Percentiles rank a stretch among this genome's conserved stretches.
Conservation (phyloP, 2,329 filamentous ascomycete genomes). For the Aspergillus nomiae region DNA sequence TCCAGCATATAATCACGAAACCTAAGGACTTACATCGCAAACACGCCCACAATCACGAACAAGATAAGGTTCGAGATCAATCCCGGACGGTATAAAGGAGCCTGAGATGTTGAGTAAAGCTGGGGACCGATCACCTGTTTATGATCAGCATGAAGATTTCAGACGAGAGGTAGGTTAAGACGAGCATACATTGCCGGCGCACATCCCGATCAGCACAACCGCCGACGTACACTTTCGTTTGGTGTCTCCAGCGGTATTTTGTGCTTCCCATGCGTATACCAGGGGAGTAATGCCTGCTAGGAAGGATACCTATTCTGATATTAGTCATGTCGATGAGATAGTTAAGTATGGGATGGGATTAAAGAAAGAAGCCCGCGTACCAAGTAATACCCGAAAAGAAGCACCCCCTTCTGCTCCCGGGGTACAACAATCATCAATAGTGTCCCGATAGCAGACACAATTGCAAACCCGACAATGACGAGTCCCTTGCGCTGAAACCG, state of each 20-base stretch:
- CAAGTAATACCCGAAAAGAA: constrained; percentile 56
- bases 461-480: constrained; percentile 43
- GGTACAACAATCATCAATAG: constrained; percentile 54
- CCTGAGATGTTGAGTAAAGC: constrained; percentile 36
- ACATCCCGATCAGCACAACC: constrained; percentile 40
- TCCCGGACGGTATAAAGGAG: constrained; percentile 36
- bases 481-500: constrained; percentile 47
- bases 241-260: constrained; percentile 41
- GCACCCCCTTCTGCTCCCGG: constrained; percentile 49
- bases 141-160: not conserved
- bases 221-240: constrained; percentile 41
- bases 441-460: constrained; percentile 45
- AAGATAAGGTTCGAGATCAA: constrained; percentile 37
- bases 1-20: not conserved
- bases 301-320: constrained; percentile 24
- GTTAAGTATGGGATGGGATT: no score
- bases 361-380: constrained; percentile 26
- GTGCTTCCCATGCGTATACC: constrained; percentile 40
- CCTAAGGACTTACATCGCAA: constrained; percentile 25
- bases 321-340: not conserved
- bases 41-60: constrained; percentile 33
- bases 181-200: constrained; percentile 34
- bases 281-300: constrained; percentile 39
- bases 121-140: constrained; percentile 33
- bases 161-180: fast-evolving